Evolutionary conservation across 768 basidiomycete species (phyloP).

Genomic region (Lactarius indigo): DNA sequence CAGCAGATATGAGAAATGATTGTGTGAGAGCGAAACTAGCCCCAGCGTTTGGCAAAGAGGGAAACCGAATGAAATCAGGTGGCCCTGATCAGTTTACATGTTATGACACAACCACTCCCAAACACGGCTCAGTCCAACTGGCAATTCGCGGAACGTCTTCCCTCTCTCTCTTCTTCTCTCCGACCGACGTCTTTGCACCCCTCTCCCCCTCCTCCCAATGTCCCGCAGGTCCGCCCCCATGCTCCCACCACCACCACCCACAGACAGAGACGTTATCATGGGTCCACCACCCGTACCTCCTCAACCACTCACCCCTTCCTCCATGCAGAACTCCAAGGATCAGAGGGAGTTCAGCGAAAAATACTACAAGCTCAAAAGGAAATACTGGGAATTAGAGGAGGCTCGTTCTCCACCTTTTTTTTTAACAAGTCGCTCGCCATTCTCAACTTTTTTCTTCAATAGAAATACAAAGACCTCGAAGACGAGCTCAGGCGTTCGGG

Average conservation of each 20-base stretch:
- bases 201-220: conserved; percentile 20
- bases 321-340: conserved; percentile 35
- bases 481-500: conserved; percentile 56
- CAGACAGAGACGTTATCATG: conserved; percentile 52
- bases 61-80: conserved; percentile 5
- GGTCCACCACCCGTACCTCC: conserved; percentile 43
- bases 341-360: conserved; percentile 54
- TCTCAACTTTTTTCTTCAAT: conserved; percentile 13
- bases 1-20: conserved; percentile 9
- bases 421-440: neutral
- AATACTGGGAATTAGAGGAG: conserved; percentile 67
- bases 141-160: conserved; percentile 25
- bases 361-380: conserved; percentile 61
- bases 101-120: conserved; percentile 25
- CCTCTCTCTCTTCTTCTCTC: conserved; percentile 28
- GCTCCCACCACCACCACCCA: conserved; percentile 30
- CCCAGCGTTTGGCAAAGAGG: neutral
- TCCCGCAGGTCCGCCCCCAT: conserved; percentile 20
- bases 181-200: conserved; percentile 17
- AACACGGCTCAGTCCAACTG: conserved; percentile 27
- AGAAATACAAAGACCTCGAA: conserved; percentile 60
- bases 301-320: conserved; percentile 32
- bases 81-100: conserved; percentile 21
- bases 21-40: conserved; percentile 5
- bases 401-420: conserved; percentile 34